Conservation (phyloP, 306 rosid genomes). For the Cucurbita argyrosperma region DNA sequence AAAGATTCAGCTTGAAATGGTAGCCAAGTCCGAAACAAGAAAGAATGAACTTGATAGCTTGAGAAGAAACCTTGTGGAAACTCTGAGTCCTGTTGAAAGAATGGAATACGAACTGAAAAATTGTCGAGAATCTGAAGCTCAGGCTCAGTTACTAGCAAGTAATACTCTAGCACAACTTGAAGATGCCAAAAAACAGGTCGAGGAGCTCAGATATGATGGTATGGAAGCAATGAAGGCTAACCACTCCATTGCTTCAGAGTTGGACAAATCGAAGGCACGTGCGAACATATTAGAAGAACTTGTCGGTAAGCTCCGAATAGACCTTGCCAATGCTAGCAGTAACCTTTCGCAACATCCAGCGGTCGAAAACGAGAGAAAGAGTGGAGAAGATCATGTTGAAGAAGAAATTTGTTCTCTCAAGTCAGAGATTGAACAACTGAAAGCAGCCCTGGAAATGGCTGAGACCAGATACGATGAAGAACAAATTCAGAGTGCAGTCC, state of each 20-base stretch:
- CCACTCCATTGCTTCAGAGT: conserved; percentile 37
- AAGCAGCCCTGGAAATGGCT: conserved; percentile 45
- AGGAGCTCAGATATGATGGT: conserved; percentile 40
- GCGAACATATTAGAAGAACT: conserved; percentile 42
- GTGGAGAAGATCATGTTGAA: conserved; percentile 15
- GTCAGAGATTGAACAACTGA: conserved; percentile 34
- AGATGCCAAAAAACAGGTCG: conserved; percentile 43
- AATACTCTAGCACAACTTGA: conserved; percentile 66
- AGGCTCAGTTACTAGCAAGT: conserved; percentile 31
- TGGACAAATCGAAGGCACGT: conserved; percentile 41
- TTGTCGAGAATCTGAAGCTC: conserved; percentile 53
- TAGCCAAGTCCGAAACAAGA: conserved; percentile 31
- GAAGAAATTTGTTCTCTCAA: conserved; percentile 34
- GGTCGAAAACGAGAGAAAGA: conserved; percentile 6
- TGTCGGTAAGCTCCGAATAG: conserved; percentile 30
- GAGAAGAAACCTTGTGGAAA: conserved; percentile 48
- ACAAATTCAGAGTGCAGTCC: conserved; percentile 47
- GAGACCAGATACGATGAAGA: conserved; percentile 66
- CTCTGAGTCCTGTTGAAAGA: conserved; percentile 44
- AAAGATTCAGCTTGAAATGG: conserved; percentile 48
- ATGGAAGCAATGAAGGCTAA: conserved; percentile 32
- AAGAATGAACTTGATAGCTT: conserved; percentile 49
- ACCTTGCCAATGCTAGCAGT: conserved; percentile 5
- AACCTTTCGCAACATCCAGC: conserved; percentile 7
- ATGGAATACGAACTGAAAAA: conserved; percentile 40